Percentiles rank a stretch among this genome's conserved stretches.
Evolutionary conservation across 345 rosid genomes (phyloP).

Genomic region (Melaleuca alternifolia): DNA sequence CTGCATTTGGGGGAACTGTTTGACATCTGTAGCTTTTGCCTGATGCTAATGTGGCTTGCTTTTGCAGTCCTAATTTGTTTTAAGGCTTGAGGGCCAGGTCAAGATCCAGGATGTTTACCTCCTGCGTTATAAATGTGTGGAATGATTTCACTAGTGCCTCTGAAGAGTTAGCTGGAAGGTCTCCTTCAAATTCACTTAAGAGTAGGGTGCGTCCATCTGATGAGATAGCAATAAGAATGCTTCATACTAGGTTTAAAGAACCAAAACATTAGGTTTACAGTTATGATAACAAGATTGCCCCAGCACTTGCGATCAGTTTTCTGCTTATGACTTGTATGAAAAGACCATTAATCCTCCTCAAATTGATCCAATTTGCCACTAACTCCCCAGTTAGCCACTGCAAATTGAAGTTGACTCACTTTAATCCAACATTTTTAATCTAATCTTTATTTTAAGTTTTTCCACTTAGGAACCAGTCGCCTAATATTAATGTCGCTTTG

Average conservation of each 20-base stretch:
- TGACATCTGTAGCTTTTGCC: neutral
- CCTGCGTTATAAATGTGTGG: slow-evolving; percentile 84
- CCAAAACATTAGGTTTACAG: neutral
- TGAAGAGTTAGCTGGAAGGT: slow-evolving; percentile 54
- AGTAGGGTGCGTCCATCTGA: slow-evolving; percentile 54
- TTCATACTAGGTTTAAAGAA: neutral
- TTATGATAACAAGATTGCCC: neutral
- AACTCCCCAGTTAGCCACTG: neutral
- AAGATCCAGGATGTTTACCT: slow-evolving; percentile 19
- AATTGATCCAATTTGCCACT: neutral
- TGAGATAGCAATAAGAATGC: fast-evolving
- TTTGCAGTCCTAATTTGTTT: neutral
- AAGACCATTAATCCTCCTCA: neutral
- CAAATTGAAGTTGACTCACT: neutral
- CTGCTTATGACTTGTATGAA: neutral
- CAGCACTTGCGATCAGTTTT: neutral
- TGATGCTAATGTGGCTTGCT: neutral
- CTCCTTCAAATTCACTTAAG: slow-evolving; percentile 54
- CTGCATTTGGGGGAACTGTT: neutral
- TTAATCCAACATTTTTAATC: neutral
- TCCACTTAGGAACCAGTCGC: neutral
- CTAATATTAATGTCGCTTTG: neutral
- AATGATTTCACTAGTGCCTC: slow-evolving; percentile 47
- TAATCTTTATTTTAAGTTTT: neutral
- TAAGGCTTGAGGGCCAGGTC: neutral